Base-by-base conservation (phyloP, 441 rosid genomes). In the Melastoma candidum region DNA sequence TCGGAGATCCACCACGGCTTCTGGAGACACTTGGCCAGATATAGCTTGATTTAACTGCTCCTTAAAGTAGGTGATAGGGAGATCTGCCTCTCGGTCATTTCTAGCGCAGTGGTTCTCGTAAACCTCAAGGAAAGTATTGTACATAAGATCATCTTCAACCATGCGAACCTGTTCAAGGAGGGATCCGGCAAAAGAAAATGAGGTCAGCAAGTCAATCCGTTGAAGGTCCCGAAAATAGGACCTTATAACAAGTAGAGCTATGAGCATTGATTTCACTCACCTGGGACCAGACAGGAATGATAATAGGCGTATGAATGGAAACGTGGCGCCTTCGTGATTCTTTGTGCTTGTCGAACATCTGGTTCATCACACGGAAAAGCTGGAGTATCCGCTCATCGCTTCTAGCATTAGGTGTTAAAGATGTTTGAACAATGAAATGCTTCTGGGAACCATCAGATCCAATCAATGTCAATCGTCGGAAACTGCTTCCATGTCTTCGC, bases 221-320 rank as follows among this genome's bases (percentile, higher is more conserved):
- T 39, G 49, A 44, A 12, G 48, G 46, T 12, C 26, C 3, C 2
- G 36, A 7, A 29, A 29, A 7, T 29, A 29, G 36, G 7, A 17
- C 22, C 22, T 17, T 17, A 17, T 17, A 17, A 17, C 22, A 17
- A 17, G 22, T 17, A 17, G 22, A 17, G 22, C 0, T 29, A 29
- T 29, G 36, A 29, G 5, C 36, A 17, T 29, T 29, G 5, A 29
- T 3, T 29, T 29, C 36, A 29, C 36, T 74, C 52, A 93, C 97
- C 96, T 94, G 99, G 59, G 97, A 90, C 99, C 99, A 90, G 63
- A 94, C 99, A 63, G 96, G 99, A 76, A 94, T 87, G 44, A 90
- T 94, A 65, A 94, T 87, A 10, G 99, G 99, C 0, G 99, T 90
- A 65, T 94, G 95, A 69, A 94, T 82, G 66, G 68, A 82, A 67